phyloP scores from a whole-genome alignment of 352 stramenopile genomes.

The Globisporangium cylindrosporum region DNA sequence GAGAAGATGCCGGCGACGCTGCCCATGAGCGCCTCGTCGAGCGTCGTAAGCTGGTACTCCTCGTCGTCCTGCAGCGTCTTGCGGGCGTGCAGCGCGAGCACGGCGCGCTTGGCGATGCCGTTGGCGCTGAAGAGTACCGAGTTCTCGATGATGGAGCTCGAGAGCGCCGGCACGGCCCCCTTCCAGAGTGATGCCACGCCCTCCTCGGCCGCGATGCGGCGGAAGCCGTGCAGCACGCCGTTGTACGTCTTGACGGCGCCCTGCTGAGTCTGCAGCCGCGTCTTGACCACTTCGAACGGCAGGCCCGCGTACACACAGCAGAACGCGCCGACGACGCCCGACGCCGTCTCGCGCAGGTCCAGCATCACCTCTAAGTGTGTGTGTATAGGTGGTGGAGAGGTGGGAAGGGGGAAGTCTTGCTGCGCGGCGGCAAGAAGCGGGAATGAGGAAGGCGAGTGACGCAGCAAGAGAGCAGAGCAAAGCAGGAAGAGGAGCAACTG shows the following conservation, averaged over 20 bases:
- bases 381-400: not conserved
- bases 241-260: constrained; percentile 52
- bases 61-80: constrained; percentile 36
- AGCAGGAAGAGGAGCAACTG: not conserved
- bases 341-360: constrained; percentile 72
- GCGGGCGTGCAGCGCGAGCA: constrained; percentile 50
- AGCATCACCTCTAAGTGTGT: constrained; percentile 34
- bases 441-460: not conserved
- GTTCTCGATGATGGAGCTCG: constrained; percentile 88
- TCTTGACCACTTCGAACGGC: constrained; percentile 89
- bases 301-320: constrained; percentile 83
- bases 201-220: constrained; percentile 70
- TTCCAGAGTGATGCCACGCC: constrained; percentile 81
- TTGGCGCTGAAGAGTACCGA: constrained; percentile 89
- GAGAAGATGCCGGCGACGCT: constrained; percentile 80
- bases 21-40: constrained; percentile 84
- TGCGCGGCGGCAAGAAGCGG: not conserved
- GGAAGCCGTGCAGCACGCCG: constrained; percentile 64
- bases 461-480: not conserved
- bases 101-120: constrained; percentile 65
- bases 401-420: not conserved
- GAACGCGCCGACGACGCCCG: constrained; percentile 71
- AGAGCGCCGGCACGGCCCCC: constrained; percentile 82
- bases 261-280: constrained; percentile 83
- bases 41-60: constrained; percentile 63